phyloP scores from a whole-genome alignment of 2,329 filamentous ascomycete genomes.

The Sordariomycetes sp. region DNA sequence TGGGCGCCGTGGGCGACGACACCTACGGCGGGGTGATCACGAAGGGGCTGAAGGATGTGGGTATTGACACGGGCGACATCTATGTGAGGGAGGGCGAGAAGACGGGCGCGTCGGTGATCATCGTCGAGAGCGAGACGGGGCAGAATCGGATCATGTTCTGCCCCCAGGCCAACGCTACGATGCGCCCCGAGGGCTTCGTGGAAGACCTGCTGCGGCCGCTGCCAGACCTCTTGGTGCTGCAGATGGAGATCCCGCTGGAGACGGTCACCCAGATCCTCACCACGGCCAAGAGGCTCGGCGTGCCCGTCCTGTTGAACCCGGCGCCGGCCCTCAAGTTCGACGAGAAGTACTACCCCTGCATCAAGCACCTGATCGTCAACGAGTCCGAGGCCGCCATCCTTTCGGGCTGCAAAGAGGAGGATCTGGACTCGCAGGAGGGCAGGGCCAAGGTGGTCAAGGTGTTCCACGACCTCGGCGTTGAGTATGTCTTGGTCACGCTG shows the following conservation, averaged over 20 bases:
- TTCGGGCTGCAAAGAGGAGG: conserved; percentile 39
- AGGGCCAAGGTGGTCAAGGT: conserved; percentile 36
- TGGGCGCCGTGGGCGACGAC: conserved; percentile 63
- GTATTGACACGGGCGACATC: conserved; percentile 50
- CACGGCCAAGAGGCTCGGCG: conserved; percentile 31
- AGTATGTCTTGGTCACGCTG: conserved; percentile 73
- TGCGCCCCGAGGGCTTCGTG: conserved; percentile 24
- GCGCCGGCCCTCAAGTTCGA: conserved; percentile 66
- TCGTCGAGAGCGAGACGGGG: conserved; percentile 61
- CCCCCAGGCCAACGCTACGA: conserved; percentile 57
- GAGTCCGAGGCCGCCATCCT: conserved; percentile 79
- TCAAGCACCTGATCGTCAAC: conserved; percentile 79
- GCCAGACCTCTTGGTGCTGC: conserved; percentile 60
- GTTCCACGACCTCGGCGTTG: conserved; percentile 61
- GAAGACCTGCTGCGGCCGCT: conserved; percentile 17
- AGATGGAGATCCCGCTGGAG: conserved; percentile 63
- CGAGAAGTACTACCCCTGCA: conserved; percentile 48
- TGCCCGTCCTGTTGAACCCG: conserved; percentile 73
- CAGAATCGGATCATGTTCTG: conserved; percentile 70
- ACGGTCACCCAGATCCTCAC: conserved; percentile 53
- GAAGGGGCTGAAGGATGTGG: conserved; percentile 45
- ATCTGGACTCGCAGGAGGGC: conserved; percentile 34
- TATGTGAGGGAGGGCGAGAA: conserved; percentile 28
- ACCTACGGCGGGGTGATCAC: conserved; percentile 52
- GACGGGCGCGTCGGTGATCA: conserved; percentile 64